Evolutionary conservation across 208 protist genomes (phyloP), one percentile per base, ranked within the genome.

Genomic region (Trypanosoma rangeli): DNA sequence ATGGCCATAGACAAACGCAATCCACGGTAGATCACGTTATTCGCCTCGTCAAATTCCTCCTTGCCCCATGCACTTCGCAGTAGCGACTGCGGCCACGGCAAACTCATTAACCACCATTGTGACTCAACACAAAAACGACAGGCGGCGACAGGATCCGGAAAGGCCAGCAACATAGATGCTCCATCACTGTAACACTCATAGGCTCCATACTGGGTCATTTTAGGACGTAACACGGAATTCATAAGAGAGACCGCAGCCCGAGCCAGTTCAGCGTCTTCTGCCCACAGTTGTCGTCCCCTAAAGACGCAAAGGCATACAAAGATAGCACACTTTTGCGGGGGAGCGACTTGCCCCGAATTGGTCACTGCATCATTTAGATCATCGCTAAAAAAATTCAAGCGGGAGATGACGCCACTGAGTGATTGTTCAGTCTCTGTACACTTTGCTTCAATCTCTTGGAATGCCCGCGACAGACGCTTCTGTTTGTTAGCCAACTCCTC

Each of bases 141-240:
- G 7, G 87, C 87, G 24, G 86, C 83, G 5, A 80, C 73, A 20
- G 87, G 66, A 57, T 92, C 84, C 24, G 78, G 78, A 64, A 94
- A 94, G 37, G 90, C 87, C 0, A 96, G 78, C 35, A 96, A 73
- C 79, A 96, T 84, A 12, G 82, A 88, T 59, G 82, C 72, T 8
- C 83, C 87, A 62, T 96, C 88, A 73, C 87, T 93, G 73, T 89
- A 94, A 70, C 83, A 91, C 72, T 96, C 90, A 70, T 94, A 90
- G 8, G 73, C 85, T 24, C 86, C 90, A 62, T 96, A 94, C 79
- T 93, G 72, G 3, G 50, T 68, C 82, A 90, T 83, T 77, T 96
- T 96, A 18, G 87, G 72, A n/a, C 90, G 90, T 44, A 94, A 54
- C 0, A 79, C 78, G 61, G 76, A 79, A 64, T 89, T 84, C 62